phyloP scores from a whole-genome alignment of 257 asterid genomes.

The Datura wrightii region DNA sequence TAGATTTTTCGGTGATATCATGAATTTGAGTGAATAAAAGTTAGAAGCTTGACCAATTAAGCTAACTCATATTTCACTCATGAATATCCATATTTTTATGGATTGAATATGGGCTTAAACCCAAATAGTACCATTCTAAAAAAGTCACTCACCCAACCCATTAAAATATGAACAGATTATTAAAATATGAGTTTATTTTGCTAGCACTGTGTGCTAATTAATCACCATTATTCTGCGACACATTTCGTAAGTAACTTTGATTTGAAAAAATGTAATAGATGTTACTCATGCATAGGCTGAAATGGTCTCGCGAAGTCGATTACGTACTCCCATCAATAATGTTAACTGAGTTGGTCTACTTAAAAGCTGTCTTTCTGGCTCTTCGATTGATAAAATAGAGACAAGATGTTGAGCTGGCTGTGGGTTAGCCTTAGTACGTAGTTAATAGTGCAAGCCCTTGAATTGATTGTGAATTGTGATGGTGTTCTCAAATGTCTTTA shows the following conservation, averaged over 20 bases:
- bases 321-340: neutral
- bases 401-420: constrained; percentile 10
- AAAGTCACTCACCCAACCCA: no score
- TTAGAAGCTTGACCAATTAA: no score
- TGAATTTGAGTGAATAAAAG: no score
- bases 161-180: no score
- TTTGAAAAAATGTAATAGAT: neutral
- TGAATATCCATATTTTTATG: no score
- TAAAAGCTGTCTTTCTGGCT: neutral
- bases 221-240: neutral
- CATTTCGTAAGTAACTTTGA: neutral
- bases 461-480: neutral
- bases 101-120: no score
- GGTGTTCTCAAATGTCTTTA: neutral
- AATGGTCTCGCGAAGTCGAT: neutral
- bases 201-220: neutral
- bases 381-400: neutral
- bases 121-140: no score
- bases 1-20: no score
- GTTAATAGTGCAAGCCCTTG: neutral
- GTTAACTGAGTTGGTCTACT: neutral
- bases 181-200: no score
- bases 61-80: no score
- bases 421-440: neutral
- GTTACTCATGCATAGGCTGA: neutral